A percentile compares a stretch with the other conserved stretches of the same genome.
Evolutionary conservation across 1,284 basidiomycete genomes (phyloP).

Genomic region (Inonotus hispidus): DNA sequence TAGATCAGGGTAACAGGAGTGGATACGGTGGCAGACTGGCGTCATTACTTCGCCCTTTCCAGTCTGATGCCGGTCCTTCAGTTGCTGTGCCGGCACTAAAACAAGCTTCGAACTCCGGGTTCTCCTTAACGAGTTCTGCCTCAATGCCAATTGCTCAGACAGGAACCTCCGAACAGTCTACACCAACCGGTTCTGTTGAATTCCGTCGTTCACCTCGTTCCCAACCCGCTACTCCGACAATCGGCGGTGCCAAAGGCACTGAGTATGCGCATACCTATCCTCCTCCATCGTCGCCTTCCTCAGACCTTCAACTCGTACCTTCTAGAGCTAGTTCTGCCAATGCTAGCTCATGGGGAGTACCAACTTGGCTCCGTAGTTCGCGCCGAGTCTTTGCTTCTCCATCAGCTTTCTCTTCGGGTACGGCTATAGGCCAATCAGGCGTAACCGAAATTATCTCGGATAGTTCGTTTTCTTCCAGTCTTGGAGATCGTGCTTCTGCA

Average conservation of each 20-base stretch:
- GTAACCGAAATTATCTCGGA: slow-evolving; percentile 43
- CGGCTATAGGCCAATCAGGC: slow-evolving; percentile 22
- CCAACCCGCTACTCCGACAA: not conserved
- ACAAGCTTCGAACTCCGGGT: not conserved
- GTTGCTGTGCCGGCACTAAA: slow-evolving; percentile 3
- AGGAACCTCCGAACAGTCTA: not conserved
- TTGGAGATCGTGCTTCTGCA: slow-evolving; percentile 28
- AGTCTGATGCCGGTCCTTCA: slow-evolving; percentile 2
- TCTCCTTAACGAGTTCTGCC: not conserved
- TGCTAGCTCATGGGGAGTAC: slow-evolving; percentile 55
- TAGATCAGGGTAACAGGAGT: slow-evolving; percentile 1
- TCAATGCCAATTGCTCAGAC: not conserved
- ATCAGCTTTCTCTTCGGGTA: slow-evolving; percentile 17
- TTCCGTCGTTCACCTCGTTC: not conserved
- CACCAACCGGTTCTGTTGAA: not conserved
- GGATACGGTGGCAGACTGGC: slow-evolving; percentile 13
- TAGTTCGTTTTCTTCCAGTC: slow-evolving; percentile 10
- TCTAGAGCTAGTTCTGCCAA: slow-evolving; percentile 28
- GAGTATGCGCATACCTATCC: slow-evolving; percentile 64
- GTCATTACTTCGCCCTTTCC: slow-evolving; percentile 15
- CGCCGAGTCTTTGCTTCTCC: slow-evolving; percentile 36
- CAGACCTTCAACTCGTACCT: slow-evolving; percentile 32
- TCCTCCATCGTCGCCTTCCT: slow-evolving; percentile 52
- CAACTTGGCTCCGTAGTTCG: slow-evolving; percentile 64
- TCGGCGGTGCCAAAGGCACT: slow-evolving; percentile 1